These are phyloP conservation scores for Rhodotorula sp. DNA, from an alignment of 1,284 basidiomycete species.

Conservation along the genomic window DNA sequence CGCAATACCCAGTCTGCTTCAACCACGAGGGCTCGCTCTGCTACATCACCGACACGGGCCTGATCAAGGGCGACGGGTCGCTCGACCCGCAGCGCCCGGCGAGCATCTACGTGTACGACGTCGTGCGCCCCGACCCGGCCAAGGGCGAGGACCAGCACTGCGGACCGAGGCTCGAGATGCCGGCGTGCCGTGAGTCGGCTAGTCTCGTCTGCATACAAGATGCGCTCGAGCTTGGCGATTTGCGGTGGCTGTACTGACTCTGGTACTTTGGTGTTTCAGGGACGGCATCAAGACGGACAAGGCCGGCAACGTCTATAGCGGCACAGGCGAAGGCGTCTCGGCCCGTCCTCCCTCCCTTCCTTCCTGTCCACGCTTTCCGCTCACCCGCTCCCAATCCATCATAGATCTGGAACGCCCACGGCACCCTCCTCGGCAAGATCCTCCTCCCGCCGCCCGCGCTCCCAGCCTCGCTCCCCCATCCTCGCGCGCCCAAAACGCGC, in stretches of 20 bases:
- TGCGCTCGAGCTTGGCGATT: background rate
- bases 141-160: background rate
- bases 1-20: conserved; percentile 17
- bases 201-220: background rate
- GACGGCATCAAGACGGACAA: conserved; percentile 41
- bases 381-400: background rate
- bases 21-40: conserved; percentile 17
- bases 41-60: conserved; percentile 45
- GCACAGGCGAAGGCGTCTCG: conserved; percentile 39
- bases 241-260: background rate
- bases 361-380: background rate
- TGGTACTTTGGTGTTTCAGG: conserved; percentile 10
- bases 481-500: background rate
- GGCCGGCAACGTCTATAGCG: conserved; percentile 39
- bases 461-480: background rate
- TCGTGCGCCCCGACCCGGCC: conserved; percentile 30
- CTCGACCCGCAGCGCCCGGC: conserved; percentile 32
- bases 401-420: conserved; percentile 31
- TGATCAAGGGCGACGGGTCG: conserved; percentile 38
- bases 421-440: conserved; percentile 35
- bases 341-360: conserved; percentile 1
- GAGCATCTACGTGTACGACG: conserved; percentile 47
- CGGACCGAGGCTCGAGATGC: conserved; percentile 37
- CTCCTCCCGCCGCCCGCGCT: conserved; percentile 9
- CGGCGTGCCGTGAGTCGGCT: background rate